A percentile compares a stretch with the other conserved stretches of the same genome.
Evolutionary conservation across 768 basidiomycete species (phyloP).

Genomic region (Rhodotorula toruloides): DNA sequence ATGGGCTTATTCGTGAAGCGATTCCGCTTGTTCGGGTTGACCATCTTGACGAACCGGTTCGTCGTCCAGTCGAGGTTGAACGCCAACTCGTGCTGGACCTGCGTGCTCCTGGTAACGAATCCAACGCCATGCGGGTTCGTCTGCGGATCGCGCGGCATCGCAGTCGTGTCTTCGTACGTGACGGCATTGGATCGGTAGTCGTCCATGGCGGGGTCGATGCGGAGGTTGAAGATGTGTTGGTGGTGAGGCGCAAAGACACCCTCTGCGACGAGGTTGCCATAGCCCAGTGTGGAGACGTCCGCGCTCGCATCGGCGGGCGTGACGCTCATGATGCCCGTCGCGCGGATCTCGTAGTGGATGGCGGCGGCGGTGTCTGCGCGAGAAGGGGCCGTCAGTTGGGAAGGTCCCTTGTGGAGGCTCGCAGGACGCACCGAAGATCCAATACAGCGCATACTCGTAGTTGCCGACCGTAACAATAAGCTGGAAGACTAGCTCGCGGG

Average conservation of each 20-base stretch:
- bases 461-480: slow-evolving; percentile 45
- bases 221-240: slow-evolving; percentile 23
- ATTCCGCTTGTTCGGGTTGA: slow-evolving; percentile 43
- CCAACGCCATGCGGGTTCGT: slow-evolving; percentile 30
- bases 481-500: slow-evolving; percentile 44
- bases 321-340: slow-evolving; percentile 18
- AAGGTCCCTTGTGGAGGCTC: not conserved
- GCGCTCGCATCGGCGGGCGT: not conserved
- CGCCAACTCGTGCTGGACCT: slow-evolving; percentile 11
- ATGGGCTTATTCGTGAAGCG: slow-evolving; percentile 37
- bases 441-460: slow-evolving; percentile 31
- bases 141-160: slow-evolving; percentile 7
- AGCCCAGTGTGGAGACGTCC: not conserved
- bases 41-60: slow-evolving; percentile 26
- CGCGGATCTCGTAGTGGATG: slow-evolving; percentile 8
- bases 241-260: slow-evolving; percentile 20
- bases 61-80: not conserved
- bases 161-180: not conserved
- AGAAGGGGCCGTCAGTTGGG: not conserved
- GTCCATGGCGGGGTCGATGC: slow-evolving; percentile 21
- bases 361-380: not conserved
- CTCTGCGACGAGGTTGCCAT: slow-evolving; percentile 1
- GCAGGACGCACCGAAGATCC: not conserved
- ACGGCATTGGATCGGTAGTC: not conserved
- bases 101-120: slow-evolving; percentile 2